Base-by-base conservation (phyloP, 208 protist species). In the Trypanosoma conorhini region DNA sequence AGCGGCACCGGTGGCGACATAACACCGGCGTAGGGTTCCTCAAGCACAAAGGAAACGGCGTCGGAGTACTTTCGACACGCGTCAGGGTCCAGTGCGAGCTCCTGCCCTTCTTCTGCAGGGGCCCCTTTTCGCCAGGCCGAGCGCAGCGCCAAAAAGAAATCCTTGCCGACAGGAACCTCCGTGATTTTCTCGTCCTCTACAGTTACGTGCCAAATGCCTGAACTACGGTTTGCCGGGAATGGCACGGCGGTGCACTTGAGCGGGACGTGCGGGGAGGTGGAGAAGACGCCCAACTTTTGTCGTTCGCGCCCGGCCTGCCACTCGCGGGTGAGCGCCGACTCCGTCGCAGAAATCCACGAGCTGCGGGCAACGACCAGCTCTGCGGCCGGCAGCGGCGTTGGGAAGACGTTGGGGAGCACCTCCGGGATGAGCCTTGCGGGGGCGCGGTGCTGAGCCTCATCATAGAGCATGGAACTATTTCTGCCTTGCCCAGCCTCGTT, bases 1-100 rank as follows among this genome's bases (percentile, higher is more conserved):
- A 93, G 80, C 54, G 87, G 87, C 64, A 93, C 82, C 15, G 82
- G 70, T 15, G 87, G 87, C 21, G 58, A 74, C 57, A 92, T 57
- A 9, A 61, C 46, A 24, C 33, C 60, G 51, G 60, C 74, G 22
- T 74, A 70, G 8, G 75, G 51, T 0, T 76, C 40, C 12, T 82
- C 77, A 51, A 93, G 82, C 12, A 70, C 74, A 24, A 82, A 69
- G 28, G 83, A 54, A 50, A 89, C 84, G 0, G 76, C 24, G 4
- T 76, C 82, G 21, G 87, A 83, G 48, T 87, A 72, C 22, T 89
- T 62, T 10, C 80, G 75, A 2, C 84, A 68, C 51, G 72, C 60
- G 40, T 84, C 74, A 2, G 76, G 44, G 1, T 80, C 67, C 31
- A 77, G 78, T 1, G 70, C 67, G 44, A 84, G 26, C 7, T 54